Evolutionary conservation across 2,329 filamentous ascomycete species (phyloP), one percentile per base, ranked within the genome.

Genomic region (Talaromyces sp.): DNA sequence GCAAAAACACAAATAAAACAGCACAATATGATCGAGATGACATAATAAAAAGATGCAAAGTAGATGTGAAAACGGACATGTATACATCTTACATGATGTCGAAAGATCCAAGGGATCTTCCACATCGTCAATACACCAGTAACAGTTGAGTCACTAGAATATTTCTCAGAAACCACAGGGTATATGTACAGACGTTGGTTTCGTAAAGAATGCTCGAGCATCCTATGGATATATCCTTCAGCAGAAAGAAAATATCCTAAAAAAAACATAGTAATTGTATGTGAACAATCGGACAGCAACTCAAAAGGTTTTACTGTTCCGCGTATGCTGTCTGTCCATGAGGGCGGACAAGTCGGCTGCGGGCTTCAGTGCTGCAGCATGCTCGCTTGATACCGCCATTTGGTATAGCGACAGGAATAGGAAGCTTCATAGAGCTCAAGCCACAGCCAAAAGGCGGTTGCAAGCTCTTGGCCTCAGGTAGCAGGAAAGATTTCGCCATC

Each of bases 301-400:
- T 39, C 44, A 11, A 25, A 25, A 10, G 13, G 9, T 4, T 6
- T 53, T 30, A 53, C 19, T 53, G 49, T 53, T 53, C 49, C 25
- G 28, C 28, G 27, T 53, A 53, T 8, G 28, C 27, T 32, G 25
- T 22, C 4, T 53, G 25, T 15, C 25, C 25, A 17, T 25, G 28
- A 53, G 49, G 15, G n/a, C 44, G 44, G 13, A 53, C 15, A 27
- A 52, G 28, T 33, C 58, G 56, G 47, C 59, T 61, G 39, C 62
- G 49, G 55, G 58, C 58, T 66, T 77, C 74, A 54, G 70, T 74
- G 42, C 73, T 75, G 59, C 75, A 77, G 67, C 76, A 77, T 36
- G 75, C 73, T 54, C 76, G 74, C 65, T 77, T 77, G 70, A 75
- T 73, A 53, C 74, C 73, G 10, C 68, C 71, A 3, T 59, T 63